These are phyloP conservation scores for Aspergillus mulundensis DNA, from an alignment of 495 filamentous ascomycete species.

Conservation along the genomic window DNA sequence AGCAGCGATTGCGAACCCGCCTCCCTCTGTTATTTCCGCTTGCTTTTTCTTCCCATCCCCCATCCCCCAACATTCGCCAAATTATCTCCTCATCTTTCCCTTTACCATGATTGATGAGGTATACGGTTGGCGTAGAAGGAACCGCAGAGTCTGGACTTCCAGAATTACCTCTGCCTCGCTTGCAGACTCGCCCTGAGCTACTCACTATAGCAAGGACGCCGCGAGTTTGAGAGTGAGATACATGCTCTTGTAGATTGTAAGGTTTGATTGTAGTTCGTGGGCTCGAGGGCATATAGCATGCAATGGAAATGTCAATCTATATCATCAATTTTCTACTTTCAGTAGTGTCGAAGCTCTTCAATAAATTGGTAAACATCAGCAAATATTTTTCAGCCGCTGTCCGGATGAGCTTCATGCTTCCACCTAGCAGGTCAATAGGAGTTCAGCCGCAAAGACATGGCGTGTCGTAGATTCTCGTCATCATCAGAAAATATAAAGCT, in stretches of 20 bases:
- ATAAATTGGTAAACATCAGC: no score
- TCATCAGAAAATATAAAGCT: neutral
- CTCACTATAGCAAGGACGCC: slow-evolving; percentile 27
- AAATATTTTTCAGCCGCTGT: no score
- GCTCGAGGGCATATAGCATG: neutral
- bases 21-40: neutral
- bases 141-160: slow-evolving; percentile 25
- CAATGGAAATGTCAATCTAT: neutral
- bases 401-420: no score
- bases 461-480: neutral
- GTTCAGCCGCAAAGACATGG: neutral
- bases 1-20: neutral
- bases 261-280: neutral
- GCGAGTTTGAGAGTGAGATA: slow-evolving; percentile 53
- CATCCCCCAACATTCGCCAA: slow-evolving; percentile 24
- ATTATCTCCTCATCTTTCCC: slow-evolving; percentile 51
- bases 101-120: slow-evolving; percentile 45
- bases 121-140: slow-evolving; percentile 49
- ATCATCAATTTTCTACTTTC: no score
- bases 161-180: slow-evolving; percentile 37
- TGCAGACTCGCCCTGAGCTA: slow-evolving; percentile 48
- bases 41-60: neutral
- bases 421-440: neutral
- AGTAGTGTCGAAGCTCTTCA: no score
- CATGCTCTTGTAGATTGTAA: slow-evolving; percentile 22